phyloP scores from a whole-genome alignment of 1,139 yeast genomes.

The Pichia sp. region DNA sequence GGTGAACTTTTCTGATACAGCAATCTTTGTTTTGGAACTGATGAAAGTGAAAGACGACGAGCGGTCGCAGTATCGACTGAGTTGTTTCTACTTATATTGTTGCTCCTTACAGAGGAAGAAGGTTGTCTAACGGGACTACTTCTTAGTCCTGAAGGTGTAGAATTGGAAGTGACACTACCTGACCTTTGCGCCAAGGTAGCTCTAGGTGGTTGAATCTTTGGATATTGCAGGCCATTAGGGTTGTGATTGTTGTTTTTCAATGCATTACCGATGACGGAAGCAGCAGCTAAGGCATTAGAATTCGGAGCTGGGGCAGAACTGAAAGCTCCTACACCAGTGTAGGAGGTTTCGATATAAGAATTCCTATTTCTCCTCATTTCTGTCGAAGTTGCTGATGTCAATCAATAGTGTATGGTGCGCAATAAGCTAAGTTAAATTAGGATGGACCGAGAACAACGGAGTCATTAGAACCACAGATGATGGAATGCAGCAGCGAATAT shows the following conservation, averaged over 20 bases:
- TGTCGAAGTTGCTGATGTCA: neutral
- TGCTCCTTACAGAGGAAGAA: no score
- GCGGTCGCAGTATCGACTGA: conserved; percentile 11
- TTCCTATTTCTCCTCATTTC: neutral
- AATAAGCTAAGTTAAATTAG: no score
- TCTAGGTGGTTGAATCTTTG: conserved; percentile 17
- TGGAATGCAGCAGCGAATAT: no score
- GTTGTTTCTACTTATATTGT: no score
- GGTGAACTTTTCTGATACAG: conserved; percentile 12
- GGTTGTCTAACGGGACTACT: neutral
- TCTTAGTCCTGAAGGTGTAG: conserved; percentile 4
- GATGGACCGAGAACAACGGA: no score
- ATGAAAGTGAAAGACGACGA: conserved; percentile 9
- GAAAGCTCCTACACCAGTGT: conserved; percentile 24
- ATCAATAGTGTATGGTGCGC: no score
- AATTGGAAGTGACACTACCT: conserved; percentile 16
- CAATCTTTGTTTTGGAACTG: conserved; percentile 11
- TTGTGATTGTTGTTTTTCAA: conserved; percentile 26
- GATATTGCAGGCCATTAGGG: conserved; percentile 20
- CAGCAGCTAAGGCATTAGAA: conserved; percentile 30
- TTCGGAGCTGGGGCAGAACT: conserved; percentile 23
- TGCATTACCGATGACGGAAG: conserved; percentile 30
- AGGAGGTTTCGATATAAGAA: conserved; percentile 17
- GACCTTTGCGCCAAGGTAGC: conserved; percentile 13
- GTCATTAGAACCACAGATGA: no score